Percentiles rank a stretch among this genome's conserved stretches.
phyloP scores from a whole-genome alignment of 1,284 basidiomycete species.

The Marasmius tenuissimus region DNA sequence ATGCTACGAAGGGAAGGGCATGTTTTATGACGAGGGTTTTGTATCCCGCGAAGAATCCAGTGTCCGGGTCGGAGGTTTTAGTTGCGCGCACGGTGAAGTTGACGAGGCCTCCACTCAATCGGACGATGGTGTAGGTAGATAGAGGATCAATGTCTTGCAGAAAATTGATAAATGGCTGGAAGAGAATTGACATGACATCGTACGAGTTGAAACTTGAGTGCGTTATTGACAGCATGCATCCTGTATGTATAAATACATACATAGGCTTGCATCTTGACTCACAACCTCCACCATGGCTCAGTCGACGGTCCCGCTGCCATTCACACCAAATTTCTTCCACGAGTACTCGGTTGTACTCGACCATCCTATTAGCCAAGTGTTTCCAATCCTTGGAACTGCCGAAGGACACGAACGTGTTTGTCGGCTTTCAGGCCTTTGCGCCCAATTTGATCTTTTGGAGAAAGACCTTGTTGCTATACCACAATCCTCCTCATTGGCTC shows the following conservation, averaged over 20 bases:
- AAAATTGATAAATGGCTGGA: neutral
- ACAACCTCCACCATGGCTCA: neutral
- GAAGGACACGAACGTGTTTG: conserved; percentile 32
- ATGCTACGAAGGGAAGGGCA: conserved; percentile 3
- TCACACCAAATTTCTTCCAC: conserved; percentile 30
- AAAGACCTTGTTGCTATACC: conserved; percentile 24
- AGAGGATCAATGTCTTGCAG: conserved; percentile 2
- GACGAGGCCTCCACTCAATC: conserved; percentile 1
- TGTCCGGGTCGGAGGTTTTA: neutral
- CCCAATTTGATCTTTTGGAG: conserved; percentile 26
- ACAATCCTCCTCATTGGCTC: conserved; percentile 12
- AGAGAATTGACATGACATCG: neutral
- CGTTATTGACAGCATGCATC: neutral
- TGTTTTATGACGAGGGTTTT: conserved; percentile 1
- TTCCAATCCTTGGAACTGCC: conserved; percentile 27
- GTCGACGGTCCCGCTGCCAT: neutral
- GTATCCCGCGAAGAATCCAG: neutral
- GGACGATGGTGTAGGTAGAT: neutral
- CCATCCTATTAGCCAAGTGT: conserved; percentile 28
- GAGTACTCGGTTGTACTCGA: conserved; percentile 27
- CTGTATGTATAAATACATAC: neutral
- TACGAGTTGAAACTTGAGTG: neutral
- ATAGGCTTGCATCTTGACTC: neutral
- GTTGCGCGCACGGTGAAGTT: conserved; percentile 6
- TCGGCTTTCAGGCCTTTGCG: conserved; percentile 29